Evolutionary conservation across 257 asterid species (phyloP), one percentile per base, ranked within the genome.

Genomic region (Galeopsis tetrahit): DNA sequence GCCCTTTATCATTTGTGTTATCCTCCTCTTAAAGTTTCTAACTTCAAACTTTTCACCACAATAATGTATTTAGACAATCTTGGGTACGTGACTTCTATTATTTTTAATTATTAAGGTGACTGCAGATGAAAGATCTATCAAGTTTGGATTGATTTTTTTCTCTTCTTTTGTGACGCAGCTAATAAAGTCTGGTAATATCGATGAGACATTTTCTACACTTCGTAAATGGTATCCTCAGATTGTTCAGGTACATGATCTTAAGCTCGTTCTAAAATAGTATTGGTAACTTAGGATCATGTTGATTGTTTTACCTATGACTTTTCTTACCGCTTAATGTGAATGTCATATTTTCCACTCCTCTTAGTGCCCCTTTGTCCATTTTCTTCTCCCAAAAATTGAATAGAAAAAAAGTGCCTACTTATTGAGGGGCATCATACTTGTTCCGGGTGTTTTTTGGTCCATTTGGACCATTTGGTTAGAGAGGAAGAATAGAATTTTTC

Each of bases 141-240:
- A 63, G 49, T 42, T 15, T 60, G 68, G 21, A 62, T 63, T 61
- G 51, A 34, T 68, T 53, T n/a, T 56, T 70, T 17, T 51, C 15
- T 75, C 51, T 8, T 74, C 68, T 72, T 78, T 71, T 68, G 63
- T 58, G 58, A 49, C 80, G 77, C 66, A 95, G 98, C 89, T 90
- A 43, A 95, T 95, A 73, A 87, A 90, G 85, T 68, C 73, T 65
- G 98, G 98, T 13, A 78, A 90, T 72, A 87, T 92, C 13, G 96
- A 89, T 80, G 95, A 87, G 57, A 86, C 96, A 8, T 79, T 92
- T 68, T 66, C 78, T 33, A 82, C 85, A 68, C 96, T 95, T 67
- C 76, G 49, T 17, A 79, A 79, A 8, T 87, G 86, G 87, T 95
- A 88, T 80, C 98, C 97, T 64, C 89, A 85, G 82, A 83, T 89